Evolutionary conservation across 176 grass and related monocot species (phyloP), one percentile per base, ranked within the genome.

Genomic region (Lolium multiflorum): DNA sequence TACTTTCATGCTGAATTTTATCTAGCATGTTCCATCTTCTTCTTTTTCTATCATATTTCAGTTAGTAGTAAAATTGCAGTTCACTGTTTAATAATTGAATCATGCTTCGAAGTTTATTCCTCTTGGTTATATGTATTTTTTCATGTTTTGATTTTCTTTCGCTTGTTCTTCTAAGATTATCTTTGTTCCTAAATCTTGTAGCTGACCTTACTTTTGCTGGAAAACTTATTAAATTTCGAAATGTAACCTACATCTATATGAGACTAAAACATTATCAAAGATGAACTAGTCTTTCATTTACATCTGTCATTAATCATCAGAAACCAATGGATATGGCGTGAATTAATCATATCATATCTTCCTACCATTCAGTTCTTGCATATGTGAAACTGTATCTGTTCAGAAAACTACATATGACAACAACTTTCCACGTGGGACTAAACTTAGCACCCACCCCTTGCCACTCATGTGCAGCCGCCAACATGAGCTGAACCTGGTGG

Each of bases 261-360:
- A 1, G 61, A 26, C 65, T 20, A 70, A 11, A 70, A 38, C 35
- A 17, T 68, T 15, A 18, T 70, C 16, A 70, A 8, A 9, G 20
- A 70, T 70, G 35, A 41, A 70, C 14, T 65, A 31, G 25, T 70
- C 37, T 70, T 20, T 71, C 67, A 71, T 71, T 11, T 11, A 71
- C 67, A 71, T n/a, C 9, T 69, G 35, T 41, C 66, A 9, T 69
- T 39, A 38, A 10, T 69, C 1, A 1, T 69, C 64, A 69, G 35
- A 70, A 70, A 69, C 35, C 66, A 70, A 11, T 70, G 63, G 11
- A 66, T 11, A 65, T 65, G 62, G 26, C 13, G 35, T 63, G 22
- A 26, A 22, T 26, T 63, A 63, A 9, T 20, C 61, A 28, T 64
- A 31, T 13, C 61, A 26, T 20, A 28, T 28, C 26, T 64, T 3